Base-by-base conservation (phyloP, 805 yeast genomes). In the Zygoascus biomembranicola region DNA sequence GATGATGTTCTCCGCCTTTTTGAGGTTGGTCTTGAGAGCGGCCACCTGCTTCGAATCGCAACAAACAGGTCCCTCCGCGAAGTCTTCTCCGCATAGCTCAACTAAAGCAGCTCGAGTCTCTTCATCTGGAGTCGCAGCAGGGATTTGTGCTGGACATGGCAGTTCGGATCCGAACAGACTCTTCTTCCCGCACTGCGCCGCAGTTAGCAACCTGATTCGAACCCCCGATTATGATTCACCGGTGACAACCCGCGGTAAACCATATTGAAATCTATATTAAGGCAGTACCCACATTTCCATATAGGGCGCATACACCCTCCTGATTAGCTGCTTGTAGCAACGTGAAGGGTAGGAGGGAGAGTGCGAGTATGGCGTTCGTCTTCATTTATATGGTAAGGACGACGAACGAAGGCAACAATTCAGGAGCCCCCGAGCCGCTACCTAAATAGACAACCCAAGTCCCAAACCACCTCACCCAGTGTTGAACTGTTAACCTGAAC, bases 1-100 rank as follows among this genome's bases (percentile, higher is more conserved):
- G 49, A 90, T 84, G 54, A 88, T 66, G 1, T 87, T 81, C 58
- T 85, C 95, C 20, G 87, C 95, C 60, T 84, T 86, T 70, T 82
- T 79, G 53, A 86, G 66, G 61, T 83, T 84, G 39, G 74, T 70
- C 59, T 77, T 77, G 49, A 92, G 71, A 42, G 73, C 73, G 62
- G 44, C 55, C 8, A 57, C 56, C 63, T 90, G 97, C 16, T 72
- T 79, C 20, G 69, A 59, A 8, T 86, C 77, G 65, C 98, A 92
- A 66, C 98, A 92, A 2, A 84, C 76, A 3, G 71, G 67, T 1
- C 74, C 66, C 14, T 69, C 69, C 2, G 63, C 69, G 80, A 88
- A 89, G 31, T 78, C 80, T 0, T 72, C 75, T 8, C 97, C 97
- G 72, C 98, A 90, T 0, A 90, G 66, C 1, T 74, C 76, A 0